These are phyloP conservation scores for Xylaria castorea DNA, from an alignment of 495 filamentous ascomycete genomes.

Conservation along the genomic window DNA sequence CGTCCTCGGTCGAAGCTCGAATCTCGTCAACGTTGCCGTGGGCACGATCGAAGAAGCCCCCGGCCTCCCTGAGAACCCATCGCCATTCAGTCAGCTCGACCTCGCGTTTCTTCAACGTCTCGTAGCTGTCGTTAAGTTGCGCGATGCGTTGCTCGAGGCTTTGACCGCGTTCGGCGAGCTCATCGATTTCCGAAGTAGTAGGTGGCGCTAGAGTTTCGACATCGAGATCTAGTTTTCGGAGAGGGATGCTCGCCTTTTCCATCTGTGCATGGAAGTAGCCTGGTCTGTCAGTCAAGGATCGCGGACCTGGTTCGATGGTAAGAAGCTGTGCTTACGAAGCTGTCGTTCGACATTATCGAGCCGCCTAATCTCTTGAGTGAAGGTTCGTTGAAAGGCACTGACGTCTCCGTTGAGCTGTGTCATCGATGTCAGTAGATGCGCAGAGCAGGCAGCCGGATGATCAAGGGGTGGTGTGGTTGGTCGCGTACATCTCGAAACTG, in stretches of 20 bases:
- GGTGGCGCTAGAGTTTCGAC: constrained; percentile 83
- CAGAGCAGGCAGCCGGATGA: constrained; percentile 13
- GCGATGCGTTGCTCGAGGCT: constrained; percentile 89
- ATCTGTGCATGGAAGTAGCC: constrained; percentile 95
- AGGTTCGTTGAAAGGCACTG: constrained; percentile 94
- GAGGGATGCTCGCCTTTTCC: constrained; percentile 84
- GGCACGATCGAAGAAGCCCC: constrained; percentile 95
- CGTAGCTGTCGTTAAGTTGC: constrained; percentile 95
- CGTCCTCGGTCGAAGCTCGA: constrained; percentile 84
- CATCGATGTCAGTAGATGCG: constrained; percentile 35
- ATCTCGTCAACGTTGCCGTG: constrained; percentile 98
- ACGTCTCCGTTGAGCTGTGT: constrained; percentile 86
- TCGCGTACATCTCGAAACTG: constrained; percentile 92
- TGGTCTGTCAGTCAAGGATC: constrained; percentile 40
- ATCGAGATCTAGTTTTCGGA: constrained; percentile 85
- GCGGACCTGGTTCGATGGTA: neutral
- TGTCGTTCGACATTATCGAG: constrained; percentile 98
- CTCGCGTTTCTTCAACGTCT: constrained; percentile 96
- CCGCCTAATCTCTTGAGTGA: constrained; percentile 94
- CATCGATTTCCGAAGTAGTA: constrained; percentile 91
- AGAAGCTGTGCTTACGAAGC: constrained; percentile 69
- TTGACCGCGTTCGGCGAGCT: constrained; percentile 88
- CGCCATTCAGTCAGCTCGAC: constrained; percentile 97
- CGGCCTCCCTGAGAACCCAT: constrained; percentile 94
- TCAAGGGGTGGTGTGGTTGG: constrained; percentile 17